A percentile compares a stretch with the other conserved stretches of the same genome.
Conservation (phyloP, 345 rosid species). For the Acer saccharum region DNA sequence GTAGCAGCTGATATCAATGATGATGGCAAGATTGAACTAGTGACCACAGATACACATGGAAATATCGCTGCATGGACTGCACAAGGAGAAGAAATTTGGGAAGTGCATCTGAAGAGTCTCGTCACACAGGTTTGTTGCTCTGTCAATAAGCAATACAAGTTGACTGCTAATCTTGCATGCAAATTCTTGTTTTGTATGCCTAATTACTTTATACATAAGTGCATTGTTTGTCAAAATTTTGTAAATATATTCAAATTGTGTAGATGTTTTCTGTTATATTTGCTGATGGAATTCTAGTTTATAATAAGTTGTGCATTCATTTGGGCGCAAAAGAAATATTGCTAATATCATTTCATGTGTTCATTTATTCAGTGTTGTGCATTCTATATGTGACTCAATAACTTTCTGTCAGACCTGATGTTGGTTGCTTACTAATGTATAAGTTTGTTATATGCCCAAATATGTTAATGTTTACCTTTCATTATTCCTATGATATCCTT, state of each 20-base stretch:
- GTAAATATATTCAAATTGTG: not conserved
- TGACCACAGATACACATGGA: conserved; percentile 95
- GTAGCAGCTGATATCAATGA: conserved; percentile 99
- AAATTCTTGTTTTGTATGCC: not conserved
- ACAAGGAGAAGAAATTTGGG: conserved; percentile 92
- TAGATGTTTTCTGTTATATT: not conserved
- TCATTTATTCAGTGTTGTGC: not conserved
- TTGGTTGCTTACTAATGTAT: not conserved
- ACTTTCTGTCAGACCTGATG: not conserved
- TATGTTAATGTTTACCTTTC: not conserved
- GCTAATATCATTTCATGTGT: not conserved
- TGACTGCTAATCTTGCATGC: not conserved
- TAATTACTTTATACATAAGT: not conserved
- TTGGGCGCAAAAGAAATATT: not conserved
- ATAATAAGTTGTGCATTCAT: not conserved
- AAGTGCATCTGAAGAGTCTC: conserved; percentile 84
- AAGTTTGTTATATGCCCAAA: not conserved
- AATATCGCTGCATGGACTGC: conserved; percentile 99
- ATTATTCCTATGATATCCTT: not conserved
- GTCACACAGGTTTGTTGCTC: conserved; percentile 73
- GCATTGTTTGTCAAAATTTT: conserved; percentile 1
- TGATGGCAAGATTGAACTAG: conserved; percentile 97
- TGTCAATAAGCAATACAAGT: not conserved
- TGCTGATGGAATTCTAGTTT: not conserved
- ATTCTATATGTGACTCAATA: not conserved